These are phyloP conservation scores for Bacterosira constricta DNA, from an alignment of 108 stramenopile genomes.

Conservation along the genomic window DNA sequence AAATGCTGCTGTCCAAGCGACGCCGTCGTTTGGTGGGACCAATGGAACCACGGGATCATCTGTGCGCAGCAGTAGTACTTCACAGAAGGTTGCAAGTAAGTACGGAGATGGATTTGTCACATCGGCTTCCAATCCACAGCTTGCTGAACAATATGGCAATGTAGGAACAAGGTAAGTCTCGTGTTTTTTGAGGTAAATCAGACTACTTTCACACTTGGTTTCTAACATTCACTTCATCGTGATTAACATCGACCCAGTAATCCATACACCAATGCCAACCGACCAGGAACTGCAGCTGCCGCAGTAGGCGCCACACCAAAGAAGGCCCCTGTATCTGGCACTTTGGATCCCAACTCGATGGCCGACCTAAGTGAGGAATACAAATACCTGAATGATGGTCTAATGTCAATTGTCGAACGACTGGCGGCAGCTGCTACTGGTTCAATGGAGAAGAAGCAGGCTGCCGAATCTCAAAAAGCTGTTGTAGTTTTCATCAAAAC, in stretches of 20 bases:
- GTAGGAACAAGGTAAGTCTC: slow-evolving; percentile 79
- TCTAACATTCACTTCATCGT: neutral
- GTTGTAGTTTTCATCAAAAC: slow-evolving; percentile 77
- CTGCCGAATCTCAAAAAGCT: slow-evolving; percentile 77
- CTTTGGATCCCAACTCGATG: slow-evolving; percentile 52
- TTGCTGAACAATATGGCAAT: slow-evolving; percentile 88
- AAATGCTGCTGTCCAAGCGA: slow-evolving; percentile 5
- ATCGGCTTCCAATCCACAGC: slow-evolving; percentile 83
- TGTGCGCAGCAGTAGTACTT: slow-evolving; percentile 30
- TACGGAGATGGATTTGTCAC: slow-evolving; percentile 92
- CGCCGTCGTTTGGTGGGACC: slow-evolving; percentile 17
- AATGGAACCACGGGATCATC: no score
- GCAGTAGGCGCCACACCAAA: slow-evolving; percentile 40
- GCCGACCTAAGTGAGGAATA: slow-evolving; percentile 57
- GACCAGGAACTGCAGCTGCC: slow-evolving; percentile 79
- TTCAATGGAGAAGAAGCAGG: slow-evolving; percentile 77
- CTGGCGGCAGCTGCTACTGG: slow-evolving; percentile 36
- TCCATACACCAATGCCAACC: slow-evolving; percentile 70
- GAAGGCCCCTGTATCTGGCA: slow-evolving; percentile 71
- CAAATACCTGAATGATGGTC: slow-evolving; percentile 60
- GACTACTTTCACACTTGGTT: neutral
- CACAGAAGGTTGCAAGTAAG: slow-evolving; percentile 69
- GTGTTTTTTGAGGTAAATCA: neutral
- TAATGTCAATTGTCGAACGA: slow-evolving; percentile 56
- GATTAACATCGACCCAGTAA: slow-evolving; percentile 46